Percentiles rank a stretch among this genome's conserved stretches.
Evolutionary conservation across 2,329 filamentous ascomycete genomes (phyloP).

Genomic region (Fusarium sp.): DNA sequence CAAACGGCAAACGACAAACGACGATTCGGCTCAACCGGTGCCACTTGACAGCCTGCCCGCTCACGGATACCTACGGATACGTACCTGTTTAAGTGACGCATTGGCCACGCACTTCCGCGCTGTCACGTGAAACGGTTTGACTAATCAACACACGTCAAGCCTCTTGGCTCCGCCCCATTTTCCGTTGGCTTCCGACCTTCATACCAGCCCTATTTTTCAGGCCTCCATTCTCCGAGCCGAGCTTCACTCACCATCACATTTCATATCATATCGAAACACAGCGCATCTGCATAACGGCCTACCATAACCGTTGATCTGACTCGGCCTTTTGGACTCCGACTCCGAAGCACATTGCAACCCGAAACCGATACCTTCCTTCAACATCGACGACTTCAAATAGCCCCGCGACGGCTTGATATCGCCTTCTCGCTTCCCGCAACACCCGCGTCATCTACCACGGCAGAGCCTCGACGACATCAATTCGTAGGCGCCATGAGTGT

Average conservation of each 20-base stretch:
- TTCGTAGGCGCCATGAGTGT: constrained; percentile 59
- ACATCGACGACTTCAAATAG: background rate
- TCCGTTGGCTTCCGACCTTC: constrained; percentile 46
- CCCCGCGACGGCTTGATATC: constrained; percentile 26
- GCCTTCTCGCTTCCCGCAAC: constrained; percentile 23
- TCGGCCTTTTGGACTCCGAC: background rate
- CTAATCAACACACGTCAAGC: constrained; percentile 45
- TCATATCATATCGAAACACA: constrained; percentile 17
- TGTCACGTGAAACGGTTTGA: constrained; percentile 48
- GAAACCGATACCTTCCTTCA: background rate
- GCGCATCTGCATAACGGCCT: constrained; percentile 24
- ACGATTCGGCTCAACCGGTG: constrained; percentile 40
- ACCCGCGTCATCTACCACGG: constrained; percentile 26
- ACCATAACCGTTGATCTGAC: constrained; percentile 2
- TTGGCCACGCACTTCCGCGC: constrained; percentile 37
- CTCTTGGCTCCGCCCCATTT: constrained; percentile 34
- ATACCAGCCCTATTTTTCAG: constrained; percentile 52
- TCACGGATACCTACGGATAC: background rate
- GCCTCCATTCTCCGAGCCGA: constrained; percentile 42
- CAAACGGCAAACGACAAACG: background rate
- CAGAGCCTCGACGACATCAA: constrained; percentile 20
- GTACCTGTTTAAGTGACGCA: constrained; percentile 7
- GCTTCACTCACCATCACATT: constrained; percentile 38
- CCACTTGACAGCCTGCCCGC: constrained; percentile 26
- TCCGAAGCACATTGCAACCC: background rate